A percentile compares a stretch with the other conserved stretches of the same genome.
phyloP scores from a whole-genome alignment of 208 protist species.

The Borovskyia barvae region DNA sequence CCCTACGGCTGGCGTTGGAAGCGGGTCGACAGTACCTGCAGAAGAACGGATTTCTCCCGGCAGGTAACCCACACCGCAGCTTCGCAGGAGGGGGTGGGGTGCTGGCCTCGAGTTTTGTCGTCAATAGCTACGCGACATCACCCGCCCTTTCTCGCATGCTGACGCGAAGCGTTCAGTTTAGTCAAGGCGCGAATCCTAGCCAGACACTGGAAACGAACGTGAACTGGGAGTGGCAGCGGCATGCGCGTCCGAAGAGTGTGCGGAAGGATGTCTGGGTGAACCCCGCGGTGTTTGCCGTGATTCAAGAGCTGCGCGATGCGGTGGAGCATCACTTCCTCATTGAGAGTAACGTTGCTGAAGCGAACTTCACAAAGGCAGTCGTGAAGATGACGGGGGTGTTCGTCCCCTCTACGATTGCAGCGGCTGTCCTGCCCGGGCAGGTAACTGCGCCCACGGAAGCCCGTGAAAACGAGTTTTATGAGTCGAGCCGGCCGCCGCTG shows the following conservation, averaged over 20 bases:
- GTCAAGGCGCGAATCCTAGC: neutral
- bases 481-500: constrained; percentile 14
- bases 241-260: constrained; percentile 48
- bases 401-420: neutral
- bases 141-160: neutral
- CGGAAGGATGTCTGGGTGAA: constrained; percentile 43
- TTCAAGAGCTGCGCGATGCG: constrained; percentile 35
- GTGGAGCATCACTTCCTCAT: constrained; percentile 47
- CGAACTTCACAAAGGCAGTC: constrained; percentile 36
- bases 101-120: constrained; percentile 4
- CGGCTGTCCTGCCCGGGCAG: neutral
- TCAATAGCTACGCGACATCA: neutral
- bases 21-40: constrained; percentile 31
- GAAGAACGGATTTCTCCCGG: constrained; percentile 22
- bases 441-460: neutral
- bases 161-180: neutral
- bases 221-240: constrained; percentile 28
- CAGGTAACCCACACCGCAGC: constrained; percentile 9
- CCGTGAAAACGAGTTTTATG: constrained; percentile 13
- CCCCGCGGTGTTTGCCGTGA: constrained; percentile 44
- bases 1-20: constrained; percentile 26
- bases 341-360: constrained; percentile 26
- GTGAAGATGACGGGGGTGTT: constrained; percentile 15
- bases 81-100: neutral
- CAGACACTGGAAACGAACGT: constrained; percentile 14